phyloP scores from a whole-genome alignment of 352 stramenopile genomes.

The Pythium coloratum region DNA sequence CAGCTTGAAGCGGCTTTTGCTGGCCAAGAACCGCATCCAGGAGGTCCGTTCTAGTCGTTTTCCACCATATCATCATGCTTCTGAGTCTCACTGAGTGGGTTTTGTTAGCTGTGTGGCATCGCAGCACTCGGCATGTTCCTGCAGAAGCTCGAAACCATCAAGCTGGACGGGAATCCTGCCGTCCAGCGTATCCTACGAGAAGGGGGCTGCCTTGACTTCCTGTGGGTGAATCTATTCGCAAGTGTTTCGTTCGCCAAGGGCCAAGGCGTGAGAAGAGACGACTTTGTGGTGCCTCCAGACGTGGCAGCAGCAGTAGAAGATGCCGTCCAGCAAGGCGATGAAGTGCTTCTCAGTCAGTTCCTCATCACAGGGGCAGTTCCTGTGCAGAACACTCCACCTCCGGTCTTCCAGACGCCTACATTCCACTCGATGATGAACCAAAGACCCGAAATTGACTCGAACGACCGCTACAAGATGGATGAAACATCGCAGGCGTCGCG shows the following conservation, averaged over 20 bases:
- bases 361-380: slow-evolving; percentile 24
- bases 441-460: background rate
- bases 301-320: slow-evolving; percentile 25
- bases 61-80: background rate
- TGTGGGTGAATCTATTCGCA: slow-evolving; percentile 47
- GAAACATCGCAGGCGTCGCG: background rate
- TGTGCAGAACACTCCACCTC: background rate
- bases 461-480: background rate
- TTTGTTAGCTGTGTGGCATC: slow-evolving; percentile 47
- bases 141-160: slow-evolving; percentile 41
- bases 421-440: background rate
- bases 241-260: slow-evolving; percentile 19
- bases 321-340: slow-evolving; percentile 26
- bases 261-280: slow-evolving; percentile 19
- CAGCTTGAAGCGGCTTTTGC: slow-evolving; percentile 42
- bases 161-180: slow-evolving; percentile 49
- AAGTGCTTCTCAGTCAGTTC: slow-evolving; percentile 26
- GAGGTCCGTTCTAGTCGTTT: slow-evolving; percentile 32
- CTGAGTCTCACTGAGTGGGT: background rate
- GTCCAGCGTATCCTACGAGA: slow-evolving; percentile 32
- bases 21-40: slow-evolving; percentile 65
- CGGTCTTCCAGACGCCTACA: background rate
- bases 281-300: slow-evolving; percentile 24
- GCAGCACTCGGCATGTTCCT: slow-evolving; percentile 41
- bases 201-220: slow-evolving; percentile 40